Evolutionary conservation across 768 basidiomycete genomes (phyloP), one percentile per base, ranked within the genome.

Genomic region (Podaxis carcinomalis): DNA sequence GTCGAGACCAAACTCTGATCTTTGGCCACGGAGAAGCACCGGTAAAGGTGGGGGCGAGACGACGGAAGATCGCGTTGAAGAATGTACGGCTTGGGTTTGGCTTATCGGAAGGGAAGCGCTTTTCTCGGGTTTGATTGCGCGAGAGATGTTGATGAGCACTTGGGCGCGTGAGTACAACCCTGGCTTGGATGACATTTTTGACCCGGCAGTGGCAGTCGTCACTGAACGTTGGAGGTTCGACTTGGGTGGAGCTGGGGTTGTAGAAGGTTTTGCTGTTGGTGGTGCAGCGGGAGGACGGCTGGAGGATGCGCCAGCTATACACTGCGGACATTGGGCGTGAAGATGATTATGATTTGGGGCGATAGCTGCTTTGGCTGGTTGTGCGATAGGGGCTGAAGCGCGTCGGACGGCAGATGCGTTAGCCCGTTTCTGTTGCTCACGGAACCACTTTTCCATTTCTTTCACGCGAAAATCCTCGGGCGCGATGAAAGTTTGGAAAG

Each of bases 361-460:
- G 23, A 62, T 51, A 21, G 16, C 42, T n/a, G 16, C 19, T 44
- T 16, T 44, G 13, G 65, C 51, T 13, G 63, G 62, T 54, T 65
- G 66, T 50, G 56, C 55, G n/a, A 50, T 59, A 13, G 66, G 57
- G 51, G 64, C 50, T 10, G 62, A 66, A 19, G 69, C 51, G 46
- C 73, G 70, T 56, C 72, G 69, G 28, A 69, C 69, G 46, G 72
- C 65, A 21, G 67, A 32, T 14, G 70, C 66, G 7, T 72, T 72
- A 16, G 72, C 71, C 36, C 77, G 77, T 63, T 77, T 77, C 53
- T 82, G 79, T 57, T 87, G 83, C 32, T 80, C 76, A 60, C 82
- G 77, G 66, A 88, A 83, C 89, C 89, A 91, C 61, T 83, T 84
- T 67, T 91, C 89, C 83, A 91, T 88, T 71, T 89, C 88, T 72